Conservation (phyloP, 257 asterid species). For the Primulina eburnea region DNA sequence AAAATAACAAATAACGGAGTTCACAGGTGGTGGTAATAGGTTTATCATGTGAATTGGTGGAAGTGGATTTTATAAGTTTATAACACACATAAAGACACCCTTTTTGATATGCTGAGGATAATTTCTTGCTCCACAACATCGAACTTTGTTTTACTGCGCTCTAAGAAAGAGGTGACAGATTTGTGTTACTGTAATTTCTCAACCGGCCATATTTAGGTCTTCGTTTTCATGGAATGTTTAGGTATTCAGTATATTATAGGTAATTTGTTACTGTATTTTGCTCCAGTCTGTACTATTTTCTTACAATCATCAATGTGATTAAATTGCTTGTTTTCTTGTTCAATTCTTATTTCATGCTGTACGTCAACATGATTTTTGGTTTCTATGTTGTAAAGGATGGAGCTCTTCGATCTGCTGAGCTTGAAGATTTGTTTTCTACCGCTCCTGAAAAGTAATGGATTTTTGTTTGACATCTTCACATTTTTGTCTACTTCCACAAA, state of each 20-base stretch:
- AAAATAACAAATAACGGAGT: not conserved
- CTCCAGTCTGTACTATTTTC: not conserved
- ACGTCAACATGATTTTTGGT: conserved; percentile 26
- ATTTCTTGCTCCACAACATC: not conserved
- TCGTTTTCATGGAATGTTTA: conserved; percentile 7
- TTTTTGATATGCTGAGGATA: not conserved
- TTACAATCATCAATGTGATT: conserved; percentile 7
- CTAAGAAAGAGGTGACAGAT: not conserved
- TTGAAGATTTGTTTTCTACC: conserved; percentile 92
- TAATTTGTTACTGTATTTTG: not conserved
- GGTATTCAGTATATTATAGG: not conserved
- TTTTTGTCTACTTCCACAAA: conserved; percentile 11
- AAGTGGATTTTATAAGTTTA: not conserved
- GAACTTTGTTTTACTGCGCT: not conserved
- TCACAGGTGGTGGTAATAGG: not conserved
- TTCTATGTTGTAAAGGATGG: conserved; percentile 69
- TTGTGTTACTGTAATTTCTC: not conserved
- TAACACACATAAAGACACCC: not conserved
- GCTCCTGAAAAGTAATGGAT: conserved; percentile 91
- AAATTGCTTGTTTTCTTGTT: conserved; percentile 16
- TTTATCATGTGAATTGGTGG: not conserved
- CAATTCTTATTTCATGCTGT: conserved; percentile 17
- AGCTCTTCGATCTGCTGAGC: conserved; percentile 72
- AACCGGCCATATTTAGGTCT: not conserved
- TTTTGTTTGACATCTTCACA: conserved; percentile 19